Base-by-base conservation (phyloP, 2,329 filamentous ascomycete species). In the Chaetomiaceae sp. region DNA sequence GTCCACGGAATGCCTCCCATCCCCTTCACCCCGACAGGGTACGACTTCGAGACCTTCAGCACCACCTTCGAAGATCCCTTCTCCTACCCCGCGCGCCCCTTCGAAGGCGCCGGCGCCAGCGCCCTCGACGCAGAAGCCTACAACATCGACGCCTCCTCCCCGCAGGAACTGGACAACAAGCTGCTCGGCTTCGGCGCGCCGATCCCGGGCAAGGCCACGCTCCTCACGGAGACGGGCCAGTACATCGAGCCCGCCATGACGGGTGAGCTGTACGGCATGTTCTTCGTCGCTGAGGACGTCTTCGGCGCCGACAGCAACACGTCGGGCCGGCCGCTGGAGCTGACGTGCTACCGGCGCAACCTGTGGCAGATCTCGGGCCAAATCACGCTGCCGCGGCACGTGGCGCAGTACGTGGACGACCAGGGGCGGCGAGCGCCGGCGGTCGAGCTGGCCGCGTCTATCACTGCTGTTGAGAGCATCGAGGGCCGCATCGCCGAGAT, bases 301-400 rank as follows among this genome's bases (percentile, higher is more conserved):
- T 91, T 88, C 73, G 67, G 82, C 67, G 68, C 80, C 70, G 72
- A 81, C 44, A 74, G 68, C 35, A 68, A 70, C 40, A 66, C 71
- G n/a, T 7, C 43, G 10, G 3, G 75, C 8, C 71, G 82, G 5
- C 84, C 85, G 0, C 77, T 86, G 44, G 92, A 97, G 70, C 72
- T 97, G 65, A 97, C 92, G 0, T 97, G 92, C 75, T 97, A 97
- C 66, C 85, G 92, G 38, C 82, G 92, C 44, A 97, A 97, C 63
- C 75, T 97, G 41, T 97, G 95, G 76, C 91, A 96, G 70, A 95
- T 95, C 59, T 92, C 89, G 0, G 92, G 92, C 31, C 87, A 87
- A 45, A 81, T 97, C 48, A 89, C 83, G 0, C 69, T 96, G 38
- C 89, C 90, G n/a, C 71, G 80, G 19, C 78, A 85, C 43, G 81